Base-by-base conservation (phyloP, 2,329 filamentous ascomycete species). In the Ascochyta pisi region DNA sequence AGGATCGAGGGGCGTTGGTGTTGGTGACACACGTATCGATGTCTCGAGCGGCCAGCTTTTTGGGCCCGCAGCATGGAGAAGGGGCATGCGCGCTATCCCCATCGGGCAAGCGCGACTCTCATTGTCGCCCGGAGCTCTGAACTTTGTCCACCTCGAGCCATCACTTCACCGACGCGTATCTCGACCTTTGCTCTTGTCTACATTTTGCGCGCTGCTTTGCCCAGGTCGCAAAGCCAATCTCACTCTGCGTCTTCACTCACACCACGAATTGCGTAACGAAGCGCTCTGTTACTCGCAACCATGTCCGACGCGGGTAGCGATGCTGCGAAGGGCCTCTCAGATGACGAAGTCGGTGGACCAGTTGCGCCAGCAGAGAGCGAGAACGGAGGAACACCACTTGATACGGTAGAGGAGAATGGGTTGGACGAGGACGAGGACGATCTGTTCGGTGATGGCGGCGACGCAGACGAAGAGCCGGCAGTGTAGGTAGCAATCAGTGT, bases 391-490 rank as follows among this genome's bases (percentile, higher is more conserved):
- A 62, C 66, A 37, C 67, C 70, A 40, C 65, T 64, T 46, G 63
- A 71, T 34, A 73, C 69, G 4, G 66, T 73, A 15, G 73, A 73
- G 46, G 68, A 73, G 35, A 65, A 67, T 9, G 71, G 42, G 0
- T 50, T 65, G 24, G 75, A 76, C 23, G 43, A 57, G 34, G 54
- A 57, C 26, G 77, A 73, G 22, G 78, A 79, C 45, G 79, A 82
- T 57, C 67, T 81, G 10, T 81, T 82, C 57, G 80, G 79, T 42
- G 80, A 79, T 47, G 78, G 73, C 10, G 75, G 73, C 19, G 76
- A 77, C 41, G 67, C 63, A 13, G 64, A 68, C 19, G 60, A 57
- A n/a, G 68, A 70, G 54, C 62, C 67, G 57, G 67, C 67, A 56
- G 64, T 54, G 71, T 74, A 59, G 62, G 70, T 65, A 35, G 37